Base-by-base conservation (phyloP, 2,329 filamentous ascomycete species). In the Rhinocladiella mackenziei region DNA sequence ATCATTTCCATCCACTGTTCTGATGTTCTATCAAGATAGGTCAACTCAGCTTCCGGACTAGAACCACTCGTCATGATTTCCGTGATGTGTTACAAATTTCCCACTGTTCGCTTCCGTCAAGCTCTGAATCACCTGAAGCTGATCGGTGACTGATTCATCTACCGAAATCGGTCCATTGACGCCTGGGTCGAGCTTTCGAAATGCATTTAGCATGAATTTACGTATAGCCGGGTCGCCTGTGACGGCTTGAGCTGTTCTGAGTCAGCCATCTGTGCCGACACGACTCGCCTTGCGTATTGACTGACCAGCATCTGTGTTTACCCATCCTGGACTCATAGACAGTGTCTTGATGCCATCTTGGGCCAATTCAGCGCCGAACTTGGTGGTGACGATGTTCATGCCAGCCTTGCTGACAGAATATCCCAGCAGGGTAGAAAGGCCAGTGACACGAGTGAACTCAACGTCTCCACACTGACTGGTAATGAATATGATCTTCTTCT, bases 401-500 rank as follows among this genome's bases (percentile, higher is more conserved):
- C 61, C 68, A 0, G 62, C 65, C 49, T 73, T 73, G 20, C 58
- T 58, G 15, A 62, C 56, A 7, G 62, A 51, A 48, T 72, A 73
- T 45, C 51, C 2, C 52, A 58, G 40, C 30, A 48, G 5, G 22
- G 29, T 22, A 31, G 45, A 4, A 37, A 48, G 10, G 31, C 45
- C 45, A 30, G 45, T 48, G 35, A 40, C 19, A 15, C 45, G 45
- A 29, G 45, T 48, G 33, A 52, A 50, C 19, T 52, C 45, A 18
- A 46, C 17, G 40, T 69, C 65, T 0, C 60, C 67, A 48, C 65
- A 57, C 6, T 57, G 66, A 7, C 50, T 64, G 14, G 65, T 64
- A 17, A 73, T 64, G 13, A 64, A 56, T 4, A 68, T 53, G 41
- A 72, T 64, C 53, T 72, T 71, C 57, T 72, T 72, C 35, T 58